phyloP scores from a whole-genome alignment of 495 filamentous ascomycete species.

The Penicillium nucicola region DNA sequence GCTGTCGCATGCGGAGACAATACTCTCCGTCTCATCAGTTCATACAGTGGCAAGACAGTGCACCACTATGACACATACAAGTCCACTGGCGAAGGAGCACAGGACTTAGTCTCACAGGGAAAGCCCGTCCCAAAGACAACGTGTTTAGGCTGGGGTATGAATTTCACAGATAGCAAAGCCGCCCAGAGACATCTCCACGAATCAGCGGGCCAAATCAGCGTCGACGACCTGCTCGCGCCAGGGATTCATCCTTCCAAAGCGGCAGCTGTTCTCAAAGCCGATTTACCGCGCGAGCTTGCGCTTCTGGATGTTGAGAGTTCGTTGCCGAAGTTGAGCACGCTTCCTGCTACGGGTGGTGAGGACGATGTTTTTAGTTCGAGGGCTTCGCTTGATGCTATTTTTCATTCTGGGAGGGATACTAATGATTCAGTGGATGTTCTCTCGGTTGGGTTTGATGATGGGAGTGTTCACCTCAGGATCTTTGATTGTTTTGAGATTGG shows the following conservation, averaged over 20 bases:
- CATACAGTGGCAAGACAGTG: constrained; percentile 74
- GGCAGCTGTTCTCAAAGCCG: constrained; percentile 42
- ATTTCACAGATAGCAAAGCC: constrained; percentile 56
- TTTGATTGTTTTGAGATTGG: constrained; percentile 91
- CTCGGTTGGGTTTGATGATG: constrained; percentile 72
- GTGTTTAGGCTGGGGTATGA: constrained; percentile 72
- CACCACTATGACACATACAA: constrained; percentile 55
- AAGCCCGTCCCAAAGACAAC: constrained; percentile 41
- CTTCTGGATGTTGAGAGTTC: constrained; percentile 76
- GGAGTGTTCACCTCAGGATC: constrained; percentile 76
- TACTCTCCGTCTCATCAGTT: constrained; percentile 64
- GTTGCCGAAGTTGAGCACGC: constrained; percentile 72
- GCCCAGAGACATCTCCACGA: constrained; percentile 42
- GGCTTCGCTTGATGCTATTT: constrained; percentile 27
- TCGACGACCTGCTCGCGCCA: constrained; percentile 43
- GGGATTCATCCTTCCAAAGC: constrained; percentile 37
- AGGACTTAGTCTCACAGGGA: constrained; percentile 29
- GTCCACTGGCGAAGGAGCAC: background rate
- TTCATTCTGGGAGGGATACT: constrained; percentile 50
- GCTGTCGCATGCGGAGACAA: constrained; percentile 77
- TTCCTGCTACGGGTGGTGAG: constrained; percentile 54
- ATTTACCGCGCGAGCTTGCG: constrained; percentile 75
- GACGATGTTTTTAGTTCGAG: constrained; percentile 31
- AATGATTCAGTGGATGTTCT: constrained; percentile 78
- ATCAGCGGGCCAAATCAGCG: constrained; percentile 33